Conservation (phyloP, 352 stramenopile species). For the Globisporangium acanthophoron region DNA sequence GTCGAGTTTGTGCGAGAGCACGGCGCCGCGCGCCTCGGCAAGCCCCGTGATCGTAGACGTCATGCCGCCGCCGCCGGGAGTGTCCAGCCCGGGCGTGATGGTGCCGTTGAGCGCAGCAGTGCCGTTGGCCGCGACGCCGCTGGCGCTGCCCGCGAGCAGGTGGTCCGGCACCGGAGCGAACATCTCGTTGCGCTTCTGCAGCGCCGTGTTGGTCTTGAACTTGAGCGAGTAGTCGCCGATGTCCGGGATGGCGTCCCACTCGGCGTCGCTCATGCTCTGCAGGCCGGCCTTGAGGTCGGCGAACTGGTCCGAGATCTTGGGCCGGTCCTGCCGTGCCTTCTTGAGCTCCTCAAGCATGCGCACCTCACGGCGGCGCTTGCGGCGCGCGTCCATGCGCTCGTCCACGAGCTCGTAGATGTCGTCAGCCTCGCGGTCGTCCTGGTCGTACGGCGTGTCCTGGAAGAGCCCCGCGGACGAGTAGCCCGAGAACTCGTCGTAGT, state of each 20-base stretch:
- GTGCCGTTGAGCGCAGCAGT: slow-evolving; percentile 34
- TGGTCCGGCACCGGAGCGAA: slow-evolving; percentile 95
- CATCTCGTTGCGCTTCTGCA: slow-evolving; percentile 91
- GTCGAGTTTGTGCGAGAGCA: slow-evolving; percentile 95
- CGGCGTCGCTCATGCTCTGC: slow-evolving; percentile 86
- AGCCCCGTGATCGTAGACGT: slow-evolving; percentile 82
- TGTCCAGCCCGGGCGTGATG: slow-evolving; percentile 56
- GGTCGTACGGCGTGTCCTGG: slow-evolving; percentile 92
- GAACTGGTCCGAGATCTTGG: slow-evolving; percentile 97
- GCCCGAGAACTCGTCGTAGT: slow-evolving; percentile 90
- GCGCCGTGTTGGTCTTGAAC: slow-evolving; percentile 87
- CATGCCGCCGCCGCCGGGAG: slow-evolving; percentile 37
- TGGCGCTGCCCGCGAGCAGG: slow-evolving; percentile 70
- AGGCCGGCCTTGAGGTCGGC: slow-evolving; percentile 95
- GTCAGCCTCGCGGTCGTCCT: slow-evolving; percentile 96
- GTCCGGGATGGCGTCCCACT: slow-evolving; percentile 96
- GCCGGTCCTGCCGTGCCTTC: slow-evolving; percentile 77
- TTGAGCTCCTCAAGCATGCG: slow-evolving; percentile 84
- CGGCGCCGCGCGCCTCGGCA: slow-evolving; percentile 88
- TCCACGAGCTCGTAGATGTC: slow-evolving; percentile 95
- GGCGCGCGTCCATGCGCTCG: slow-evolving; percentile 91
- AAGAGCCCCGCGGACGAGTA: slow-evolving; percentile 85
- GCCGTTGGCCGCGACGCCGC: slow-evolving; percentile 10
- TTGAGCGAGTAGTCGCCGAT: slow-evolving; percentile 95
- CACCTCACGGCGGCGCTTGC: slow-evolving; percentile 87